Base-by-base conservation (phyloP, 768 basidiomycete species). In the Naganishia kalamii region DNA sequence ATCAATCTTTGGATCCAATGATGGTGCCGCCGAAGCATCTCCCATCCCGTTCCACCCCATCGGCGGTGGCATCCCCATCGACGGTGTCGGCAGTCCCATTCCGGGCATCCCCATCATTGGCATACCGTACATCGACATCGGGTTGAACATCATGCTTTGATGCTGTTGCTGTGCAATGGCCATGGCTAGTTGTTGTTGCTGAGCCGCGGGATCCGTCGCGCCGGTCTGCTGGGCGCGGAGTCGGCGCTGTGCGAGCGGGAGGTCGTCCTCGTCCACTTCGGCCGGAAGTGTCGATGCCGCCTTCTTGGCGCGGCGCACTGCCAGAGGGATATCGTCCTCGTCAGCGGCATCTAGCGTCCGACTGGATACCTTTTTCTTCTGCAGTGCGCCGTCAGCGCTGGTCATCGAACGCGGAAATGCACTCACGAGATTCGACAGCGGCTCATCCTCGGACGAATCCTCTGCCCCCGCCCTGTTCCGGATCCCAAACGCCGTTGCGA, bases 291-390 rank as follows among this genome's bases (percentile, higher is more conserved):
- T 44, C 12, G 10, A 32, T 43, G n/a, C n/a, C n/a, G 8, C 32
- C 40, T 66, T 65, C 5, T 61, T 48, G 32, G 68, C 65, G 33
- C 70, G 70, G 17, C 70, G 57, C 10, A 76, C 41, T 3, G 65
- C 70, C 10, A 77, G 68, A 1, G 75, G 75, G 19, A 72, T 51
- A 66, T 77, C 74, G 54, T 77, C 76, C 30, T 76, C 75, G n/a
- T 73, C 75, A 11, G 66, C 66, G 37, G 65, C 65, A 13, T 70
- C 66, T 10, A 57, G 27, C 23, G 35, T 57, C 30, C 54, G 37
- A 57, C 37, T 57, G 12, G 54, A 40, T 21, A 57, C 54, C 54
- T 57, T 57, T 15, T 41, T 41, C 54, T 57, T 57, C 54, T 57
- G n/a, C 13, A 1, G 27, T 21, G 21, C 8, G 21, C 5, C 4